Percentiles rank a stretch among this genome's conserved stretches.
These are phyloP conservation scores for Silene latifolia DNA, from an alignment of 148 eudicot genomes.

Conservation along the genomic window DNA sequence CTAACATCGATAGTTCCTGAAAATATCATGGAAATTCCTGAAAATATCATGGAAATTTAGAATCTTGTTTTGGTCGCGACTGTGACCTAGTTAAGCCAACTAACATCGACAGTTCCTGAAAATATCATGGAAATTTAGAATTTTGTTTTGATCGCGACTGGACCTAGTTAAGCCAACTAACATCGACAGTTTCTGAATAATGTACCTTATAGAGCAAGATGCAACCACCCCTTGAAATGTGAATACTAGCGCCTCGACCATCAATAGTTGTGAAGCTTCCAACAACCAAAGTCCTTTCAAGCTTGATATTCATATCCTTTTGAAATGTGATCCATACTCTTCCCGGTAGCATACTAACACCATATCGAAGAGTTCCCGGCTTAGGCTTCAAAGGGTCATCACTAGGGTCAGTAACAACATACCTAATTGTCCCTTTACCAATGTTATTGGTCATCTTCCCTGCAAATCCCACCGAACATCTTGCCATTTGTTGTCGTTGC, in stretches of 20 bases:
- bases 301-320: slow-evolving; percentile 55
- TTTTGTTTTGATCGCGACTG: no score
- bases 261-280: slow-evolving; percentile 60
- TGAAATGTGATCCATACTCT: slow-evolving; percentile 65
- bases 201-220: slow-evolving; percentile 42
- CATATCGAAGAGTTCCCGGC: slow-evolving; percentile 66
- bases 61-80: no score
- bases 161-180: background rate
- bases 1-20: no score
- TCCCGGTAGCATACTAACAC: slow-evolving; percentile 46
- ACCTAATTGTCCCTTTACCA: slow-evolving; percentile 35
- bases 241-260: slow-evolving; percentile 54
- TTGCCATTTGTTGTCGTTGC: slow-evolving; percentile 51
- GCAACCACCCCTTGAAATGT: slow-evolving; percentile 52
- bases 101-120: no score
- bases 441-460: slow-evolving; percentile 59
- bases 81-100: no score
- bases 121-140: background rate
- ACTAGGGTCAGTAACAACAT: slow-evolving; percentile 59
- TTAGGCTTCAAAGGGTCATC: slow-evolving; percentile 52
- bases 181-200: background rate
- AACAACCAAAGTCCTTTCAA: slow-evolving; percentile 49
- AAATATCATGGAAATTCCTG: no score
- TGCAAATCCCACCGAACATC: slow-evolving; percentile 59
- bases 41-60: no score